phyloP scores from a whole-genome alignment of 2,329 filamentous ascomycete genomes.

The Colletotrichum australisinense region DNA sequence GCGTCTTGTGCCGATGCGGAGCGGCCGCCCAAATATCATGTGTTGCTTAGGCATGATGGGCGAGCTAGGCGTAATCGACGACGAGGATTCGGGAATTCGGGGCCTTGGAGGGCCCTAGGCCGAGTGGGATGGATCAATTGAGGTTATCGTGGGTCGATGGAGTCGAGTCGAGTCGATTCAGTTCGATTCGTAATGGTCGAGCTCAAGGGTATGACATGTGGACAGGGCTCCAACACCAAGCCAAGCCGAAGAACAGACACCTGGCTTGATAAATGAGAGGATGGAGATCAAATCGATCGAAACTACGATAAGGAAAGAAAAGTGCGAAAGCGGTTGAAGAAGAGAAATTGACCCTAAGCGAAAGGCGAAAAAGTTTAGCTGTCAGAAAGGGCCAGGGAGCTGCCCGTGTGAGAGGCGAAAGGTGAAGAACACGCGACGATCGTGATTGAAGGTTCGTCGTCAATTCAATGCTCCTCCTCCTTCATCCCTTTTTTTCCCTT shows the following conservation, averaged over 20 bases:
- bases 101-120: neutral
- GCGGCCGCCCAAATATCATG: slow-evolving; percentile 57
- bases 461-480: neutral
- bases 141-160: slow-evolving; percentile 14
- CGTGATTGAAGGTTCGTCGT: neutral
- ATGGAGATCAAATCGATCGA: neutral
- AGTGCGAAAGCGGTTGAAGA: neutral
- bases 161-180: neutral
- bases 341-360: neutral
- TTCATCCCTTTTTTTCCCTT: slow-evolving; percentile 16
- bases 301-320: neutral
- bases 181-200: neutral
- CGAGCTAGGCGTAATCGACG: slow-evolving; percentile 13
- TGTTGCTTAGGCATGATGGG: slow-evolving; percentile 45
- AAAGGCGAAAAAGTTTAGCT: slow-evolving; percentile 10
- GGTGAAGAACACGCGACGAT: neutral
- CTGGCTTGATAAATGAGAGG: neutral
- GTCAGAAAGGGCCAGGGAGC: neutral
- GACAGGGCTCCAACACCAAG: slow-evolving; percentile 10
- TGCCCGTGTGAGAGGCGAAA: neutral
- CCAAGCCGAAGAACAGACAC: slow-evolving; percentile 11
- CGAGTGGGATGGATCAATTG: slow-evolving; percentile 14
- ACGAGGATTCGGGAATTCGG: slow-evolving; percentile 2
- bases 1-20: slow-evolving; percentile 64
- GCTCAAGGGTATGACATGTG: slow-evolving; percentile 23